phyloP scores from a whole-genome alignment of 306 rosid genomes.

The Castanospermum australe region DNA sequence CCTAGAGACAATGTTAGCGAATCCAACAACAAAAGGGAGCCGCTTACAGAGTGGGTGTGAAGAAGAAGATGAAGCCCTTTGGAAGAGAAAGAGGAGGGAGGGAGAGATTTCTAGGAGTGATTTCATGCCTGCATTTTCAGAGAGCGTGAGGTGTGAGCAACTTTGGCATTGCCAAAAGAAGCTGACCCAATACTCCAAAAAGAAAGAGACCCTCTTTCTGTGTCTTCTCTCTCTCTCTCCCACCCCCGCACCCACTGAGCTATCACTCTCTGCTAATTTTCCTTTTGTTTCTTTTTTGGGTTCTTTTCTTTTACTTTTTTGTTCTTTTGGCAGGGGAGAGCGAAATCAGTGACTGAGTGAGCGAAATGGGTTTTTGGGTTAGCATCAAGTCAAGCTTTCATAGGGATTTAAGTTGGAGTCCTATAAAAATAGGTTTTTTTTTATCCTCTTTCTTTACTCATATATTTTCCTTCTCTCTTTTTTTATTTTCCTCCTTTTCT shows the following conservation, averaged over 20 bases:
- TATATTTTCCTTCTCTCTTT: background rate
- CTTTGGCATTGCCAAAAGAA: constrained; percentile 66
- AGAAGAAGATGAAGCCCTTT: background rate
- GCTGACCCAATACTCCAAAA: constrained; percentile 47
- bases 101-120: constrained; percentile 30
- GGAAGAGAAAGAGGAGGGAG: background rate
- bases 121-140: constrained; percentile 59
- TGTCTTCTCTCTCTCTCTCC: background rate
- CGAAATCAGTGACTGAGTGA: background rate
- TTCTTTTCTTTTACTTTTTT: constrained; percentile 18
- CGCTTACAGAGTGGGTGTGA: background rate
- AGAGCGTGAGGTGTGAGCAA: constrained; percentile 29
- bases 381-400: constrained; percentile 50
- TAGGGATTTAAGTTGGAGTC: background rate
- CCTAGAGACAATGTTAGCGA: background rate
- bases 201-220: constrained; percentile 35
- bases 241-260: background rate
- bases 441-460: background rate
- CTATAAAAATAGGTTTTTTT: background rate
- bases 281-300: constrained; percentile 28
- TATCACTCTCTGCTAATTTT: constrained; percentile 30
- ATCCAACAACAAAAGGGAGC: constrained; percentile 2
- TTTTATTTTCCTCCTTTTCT: constrained; percentile 17
- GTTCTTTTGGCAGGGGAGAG: background rate
- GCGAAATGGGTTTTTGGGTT: constrained; percentile 31